Base-by-base conservation (phyloP, 202 grass and related monocot species). In the Zizania palustris region DNA sequence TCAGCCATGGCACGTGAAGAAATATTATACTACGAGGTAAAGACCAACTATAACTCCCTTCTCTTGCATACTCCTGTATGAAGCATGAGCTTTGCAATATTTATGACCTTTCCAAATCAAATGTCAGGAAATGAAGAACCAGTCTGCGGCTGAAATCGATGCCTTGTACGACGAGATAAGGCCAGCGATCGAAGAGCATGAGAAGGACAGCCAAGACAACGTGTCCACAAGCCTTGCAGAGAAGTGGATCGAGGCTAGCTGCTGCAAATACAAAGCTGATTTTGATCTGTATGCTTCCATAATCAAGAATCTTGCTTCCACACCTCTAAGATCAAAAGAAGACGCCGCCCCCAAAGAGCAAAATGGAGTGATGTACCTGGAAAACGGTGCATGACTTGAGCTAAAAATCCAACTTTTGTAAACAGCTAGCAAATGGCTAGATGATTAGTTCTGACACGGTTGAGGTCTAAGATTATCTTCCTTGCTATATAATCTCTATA, bases 221-320 rank as follows among this genome's bases (percentile, higher is more conserved):
- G 95, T 98, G 33, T 78, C 95, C 14, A 98, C 91, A 60, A 94
- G 83, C 78, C 85, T 95, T 45, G 95, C 95, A 1, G 83, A 92
- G 87, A 86, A 90, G 54, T 98, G 95, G 95, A 98, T 98, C 21
- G 85, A 92, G 85, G 87, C 89, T 16, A 92, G 91, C 79, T 95
- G 96, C 80, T 54, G 71, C 81, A 98, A 92, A 83, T 91, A 92
- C 65, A 98, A 90, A 89, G 85, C 96, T 19, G 91, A 98, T 55
- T 98, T 92, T 72, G 96, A 98, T 77, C 78, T 98, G 4, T 90
- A 84, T 71, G 90, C 82, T 58, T 65, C 89, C 8, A 81, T 98
- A 54, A 90, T 92, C 74, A 98, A 88, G 73, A 90, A 90, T 58
- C 67, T 95, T 44, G 77, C 83, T 0, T 88, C 80, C 5, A 71